Conservation (phyloP, 192 early-diverging fungal species). For the Helicostylum pulchrum region DNA sequence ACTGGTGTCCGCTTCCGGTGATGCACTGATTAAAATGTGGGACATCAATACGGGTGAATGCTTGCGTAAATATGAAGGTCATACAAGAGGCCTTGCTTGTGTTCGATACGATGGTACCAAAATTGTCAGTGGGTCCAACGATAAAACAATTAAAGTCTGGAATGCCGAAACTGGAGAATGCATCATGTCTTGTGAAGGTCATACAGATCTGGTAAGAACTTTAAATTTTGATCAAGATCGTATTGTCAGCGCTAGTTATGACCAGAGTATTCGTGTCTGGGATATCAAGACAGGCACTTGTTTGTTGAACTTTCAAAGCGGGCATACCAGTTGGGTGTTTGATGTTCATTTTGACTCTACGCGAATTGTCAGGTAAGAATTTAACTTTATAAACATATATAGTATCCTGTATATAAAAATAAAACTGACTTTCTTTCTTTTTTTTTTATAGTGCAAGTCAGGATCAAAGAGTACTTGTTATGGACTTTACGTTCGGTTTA, state of each 20-base stretch:
- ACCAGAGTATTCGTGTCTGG: conserved; percentile 95
- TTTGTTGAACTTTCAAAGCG: conserved; percentile 69
- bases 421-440: not conserved
- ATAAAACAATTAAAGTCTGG: conserved; percentile 80
- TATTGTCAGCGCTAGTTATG: conserved; percentile 84
- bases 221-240: conserved; percentile 76
- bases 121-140: conserved; percentile 84
- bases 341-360: conserved; percentile 85
- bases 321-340: conserved; percentile 94
- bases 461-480: conserved; percentile 39
- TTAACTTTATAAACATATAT: too few species aligned
- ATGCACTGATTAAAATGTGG: conserved; percentile 82
- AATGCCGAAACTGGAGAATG: conserved; percentile 57
- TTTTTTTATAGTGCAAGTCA: conserved; percentile 40
- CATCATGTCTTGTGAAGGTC: conserved; percentile 55
- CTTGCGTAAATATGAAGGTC: conserved; percentile 65
- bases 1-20: conserved; percentile 81
- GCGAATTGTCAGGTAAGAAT: conserved; percentile 70
- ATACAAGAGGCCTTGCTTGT: conserved; percentile 83
- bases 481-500: conserved; percentile 40
- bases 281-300: conserved; percentile 77
- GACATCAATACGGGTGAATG: conserved; percentile 66
- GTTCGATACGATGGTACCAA: conserved; percentile 83
- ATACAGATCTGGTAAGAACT: conserved; percentile 79
- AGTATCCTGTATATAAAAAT: too few species aligned